phyloP scores from a whole-genome alignment of 164 flowering plant species.

The Liquidambar formosana region DNA sequence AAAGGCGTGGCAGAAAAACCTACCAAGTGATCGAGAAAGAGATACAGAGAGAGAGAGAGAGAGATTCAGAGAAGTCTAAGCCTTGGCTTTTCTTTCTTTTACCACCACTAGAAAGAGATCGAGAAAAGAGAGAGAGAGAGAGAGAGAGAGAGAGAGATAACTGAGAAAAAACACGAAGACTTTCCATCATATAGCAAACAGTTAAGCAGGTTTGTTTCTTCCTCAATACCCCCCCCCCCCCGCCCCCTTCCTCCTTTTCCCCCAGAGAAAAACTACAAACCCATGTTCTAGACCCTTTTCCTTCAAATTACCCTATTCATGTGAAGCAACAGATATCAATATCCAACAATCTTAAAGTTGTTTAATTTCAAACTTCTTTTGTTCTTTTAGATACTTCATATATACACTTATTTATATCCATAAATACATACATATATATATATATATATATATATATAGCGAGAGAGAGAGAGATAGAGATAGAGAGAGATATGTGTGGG shows the following conservation, averaged over 20 bases:
- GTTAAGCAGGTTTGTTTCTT: not conserved
- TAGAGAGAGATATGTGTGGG: constrained; percentile 22
- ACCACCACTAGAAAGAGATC: too few species aligned
- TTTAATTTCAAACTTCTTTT: not conserved
- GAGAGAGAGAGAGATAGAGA: not conserved
- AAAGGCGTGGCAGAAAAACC: constrained; percentile 37
- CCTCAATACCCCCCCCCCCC: not conserved
- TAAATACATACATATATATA: not conserved
- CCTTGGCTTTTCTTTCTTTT: constrained; percentile 6
- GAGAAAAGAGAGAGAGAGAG: constrained; percentile 7
- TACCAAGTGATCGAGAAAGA: constrained; percentile 25
- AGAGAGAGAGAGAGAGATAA: constrained; percentile 5
- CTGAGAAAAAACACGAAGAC: not conserved
- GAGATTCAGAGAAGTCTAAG: constrained; percentile 7
- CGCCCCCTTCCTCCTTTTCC: constrained; percentile 2
- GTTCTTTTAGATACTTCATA: too few species aligned
- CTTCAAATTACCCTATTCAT: not conserved
- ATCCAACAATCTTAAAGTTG: constrained; percentile 16
- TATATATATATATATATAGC: too few species aligned
- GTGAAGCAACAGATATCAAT: constrained; percentile 12
- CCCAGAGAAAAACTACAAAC: too few species aligned
- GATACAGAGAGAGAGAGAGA: constrained; percentile 12
- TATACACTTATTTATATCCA: too few species aligned
- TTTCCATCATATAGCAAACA: not conserved
- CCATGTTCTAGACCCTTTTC: constrained; percentile 15